Percentiles rank a stretch among this genome's conserved stretches.
These are phyloP conservation scores for Gracilaria vermiculophylla DNA, from an alignment of 23 red algal species.

Conservation along the genomic window DNA sequence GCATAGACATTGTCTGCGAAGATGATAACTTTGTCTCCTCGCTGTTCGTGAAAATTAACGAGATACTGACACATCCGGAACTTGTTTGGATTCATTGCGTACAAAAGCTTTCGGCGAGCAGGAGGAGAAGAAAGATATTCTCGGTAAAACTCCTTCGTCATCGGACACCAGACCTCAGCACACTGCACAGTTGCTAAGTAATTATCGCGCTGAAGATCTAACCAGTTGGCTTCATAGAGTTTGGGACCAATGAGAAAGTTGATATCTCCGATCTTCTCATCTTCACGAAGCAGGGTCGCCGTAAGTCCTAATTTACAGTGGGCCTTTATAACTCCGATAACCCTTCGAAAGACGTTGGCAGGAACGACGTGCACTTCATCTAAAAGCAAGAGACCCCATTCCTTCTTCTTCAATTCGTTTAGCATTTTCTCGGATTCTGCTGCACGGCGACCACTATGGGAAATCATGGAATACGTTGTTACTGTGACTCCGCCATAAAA, in stretches of 20 bases:
- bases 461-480: slow-evolving; percentile 98
- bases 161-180: slow-evolving; percentile 99
- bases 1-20: slow-evolving; percentile 98
- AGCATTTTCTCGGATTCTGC: slow-evolving; percentile 82
- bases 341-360: slow-evolving; percentile 95
- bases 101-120: slow-evolving; percentile 83
- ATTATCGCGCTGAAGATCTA: slow-evolving; percentile 89
- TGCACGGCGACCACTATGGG: slow-evolving; percentile 77
- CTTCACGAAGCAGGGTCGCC: slow-evolving; percentile 94
- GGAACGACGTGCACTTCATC: slow-evolving; percentile 99
- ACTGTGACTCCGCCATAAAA: slow-evolving; percentile 82
- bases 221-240: slow-evolving; percentile 99
- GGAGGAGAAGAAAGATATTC: slow-evolving; percentile 81
- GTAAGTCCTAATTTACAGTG: slow-evolving; percentile 98
- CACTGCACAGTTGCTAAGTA: slow-evolving; percentile 99
- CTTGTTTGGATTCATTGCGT: slow-evolving; percentile 99
- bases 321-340: slow-evolving; percentile 94
- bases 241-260: slow-evolving; percentile 98
- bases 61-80: slow-evolving; percentile 93
- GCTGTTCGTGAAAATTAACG: slow-evolving; percentile 89
- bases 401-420: slow-evolving; percentile 81
- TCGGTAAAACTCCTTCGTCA: slow-evolving; percentile 97
- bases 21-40: slow-evolving; percentile 98
- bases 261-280: slow-evolving; percentile 93
- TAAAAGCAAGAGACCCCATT: slow-evolving; percentile 96